Base-by-base conservation (phyloP, 805 yeast genomes). In the Cyberlindnera subsufficiens region DNA sequence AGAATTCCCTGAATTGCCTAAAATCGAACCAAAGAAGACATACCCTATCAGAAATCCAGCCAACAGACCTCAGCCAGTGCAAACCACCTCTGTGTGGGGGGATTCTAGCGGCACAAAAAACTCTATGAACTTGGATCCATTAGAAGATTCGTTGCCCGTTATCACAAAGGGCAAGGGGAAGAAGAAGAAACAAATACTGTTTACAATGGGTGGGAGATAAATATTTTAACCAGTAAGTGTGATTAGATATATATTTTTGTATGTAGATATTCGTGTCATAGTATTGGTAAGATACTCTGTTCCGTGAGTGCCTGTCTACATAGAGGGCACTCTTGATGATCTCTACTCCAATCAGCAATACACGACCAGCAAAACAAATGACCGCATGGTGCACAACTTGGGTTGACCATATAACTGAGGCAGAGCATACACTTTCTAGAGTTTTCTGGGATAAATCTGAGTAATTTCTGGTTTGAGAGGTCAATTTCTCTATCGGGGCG, bases 291-390 rank as follows among this genome's bases (percentile, higher is more conserved):
- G 18, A 57, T 37, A 16, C 50, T 32, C 42, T 56, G 61, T 38
- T 56, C 59, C 25, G 71, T 65, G 39, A 87, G 74, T 19, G 67
- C 71, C 50, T 83, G 93, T 42, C 98, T 65, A 58, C 98, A 93
- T 22, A 93, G 67, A 0, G 99, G 98, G 59, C 99, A 91, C 56
- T 89, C 96, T 0, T 88, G 82, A 46, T 75, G 68, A 51, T 89
- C 96, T 48, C 87, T 71, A 45, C 89, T 78, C 98, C 98, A 91
- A 53, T 86, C 95, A 6, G 80, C 71, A 5, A 89, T 79, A 60
- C 98, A 91, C 6, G 69, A 71, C 97, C 98, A 91, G 64, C 99
- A 91, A 61, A 86, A 91, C 14, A 87, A 44, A 60, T 91, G 99
- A 0, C 98, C 99, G 64, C 99, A 91, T 5, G 81, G 76, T 0